phyloP scores from a whole-genome alignment of 164 flowering plant genomes.

The Chloranthus sessilifolius region DNA sequence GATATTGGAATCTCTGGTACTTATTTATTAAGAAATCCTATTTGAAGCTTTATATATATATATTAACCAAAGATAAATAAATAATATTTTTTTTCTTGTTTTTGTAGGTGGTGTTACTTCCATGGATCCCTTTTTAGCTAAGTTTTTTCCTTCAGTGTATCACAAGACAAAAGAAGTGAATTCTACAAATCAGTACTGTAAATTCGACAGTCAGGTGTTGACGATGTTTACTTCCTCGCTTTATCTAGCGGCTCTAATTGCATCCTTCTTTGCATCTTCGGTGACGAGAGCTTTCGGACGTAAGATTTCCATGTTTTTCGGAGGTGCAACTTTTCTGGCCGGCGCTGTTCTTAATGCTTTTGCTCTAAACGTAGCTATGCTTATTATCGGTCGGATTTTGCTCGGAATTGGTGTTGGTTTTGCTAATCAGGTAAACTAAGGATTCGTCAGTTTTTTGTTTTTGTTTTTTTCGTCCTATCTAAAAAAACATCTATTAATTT shows the following conservation, averaged over 20 bases:
- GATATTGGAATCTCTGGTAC: constrained; percentile 12
- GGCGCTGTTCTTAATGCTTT: constrained; percentile 54
- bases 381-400: constrained; percentile 67
- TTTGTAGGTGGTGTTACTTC: constrained; percentile 70
- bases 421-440: constrained; percentile 49
- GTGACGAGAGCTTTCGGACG: constrained; percentile 48
- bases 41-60: too few relatives aligned
- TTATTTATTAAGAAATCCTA: too few relatives aligned
- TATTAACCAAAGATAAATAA: too few relatives aligned
- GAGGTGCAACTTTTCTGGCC: constrained; percentile 52
- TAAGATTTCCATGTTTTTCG: constrained; percentile 45
- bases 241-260: constrained; percentile 56
- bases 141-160: constrained; percentile 54
- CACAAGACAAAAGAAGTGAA: constrained; percentile 31
- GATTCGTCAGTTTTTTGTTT: too few relatives aligned
- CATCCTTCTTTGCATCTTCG: constrained; percentile 44
- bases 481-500: too few relatives aligned
- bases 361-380: constrained; percentile 55
- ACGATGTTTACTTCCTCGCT: constrained; percentile 72
- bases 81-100: too few relatives aligned
- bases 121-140: constrained; percentile 53
- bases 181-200: constrained; percentile 39
- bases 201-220: constrained; percentile 47
- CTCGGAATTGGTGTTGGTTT: constrained; percentile 73
- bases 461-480: too few relatives aligned